Conservation (phyloP, 768 basidiomycete species). For the Collybia nuda region DNA sequence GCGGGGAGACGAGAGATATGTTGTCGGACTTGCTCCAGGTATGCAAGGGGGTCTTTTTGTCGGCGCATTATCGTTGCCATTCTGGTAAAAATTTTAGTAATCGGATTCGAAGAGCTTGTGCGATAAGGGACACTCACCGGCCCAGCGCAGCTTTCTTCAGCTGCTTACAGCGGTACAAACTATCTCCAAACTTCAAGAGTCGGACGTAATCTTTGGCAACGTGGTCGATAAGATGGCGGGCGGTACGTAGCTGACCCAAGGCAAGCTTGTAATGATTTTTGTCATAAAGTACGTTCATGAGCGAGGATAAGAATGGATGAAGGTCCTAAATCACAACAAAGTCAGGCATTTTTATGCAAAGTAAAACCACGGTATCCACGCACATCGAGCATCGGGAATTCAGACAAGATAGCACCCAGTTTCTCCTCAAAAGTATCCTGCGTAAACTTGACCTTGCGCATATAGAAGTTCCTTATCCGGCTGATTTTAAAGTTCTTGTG, state of each 20-base stretch:
- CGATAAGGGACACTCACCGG: conserved; percentile 55
- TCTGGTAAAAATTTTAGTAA: conserved; percentile 32
- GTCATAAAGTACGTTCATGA: conserved; percentile 99
- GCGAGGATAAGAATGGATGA: conserved; percentile 92
- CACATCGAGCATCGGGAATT: conserved; percentile 98
- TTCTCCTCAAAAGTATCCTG: conserved; percentile 98
- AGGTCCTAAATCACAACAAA: conserved; percentile 53
- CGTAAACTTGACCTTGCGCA: conserved; percentile 99
- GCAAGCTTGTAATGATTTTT: conserved; percentile 99
- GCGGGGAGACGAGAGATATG: conserved; percentile 98
- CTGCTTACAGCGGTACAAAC: conserved; percentile 97
- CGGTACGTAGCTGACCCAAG: conserved; percentile 93
- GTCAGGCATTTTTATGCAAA: conserved; percentile 23
- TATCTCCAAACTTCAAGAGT: conserved; percentile 96
- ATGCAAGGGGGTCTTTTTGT: conserved; percentile 97
- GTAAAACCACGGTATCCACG: conserved; percentile 27
- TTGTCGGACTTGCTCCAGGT: conserved; percentile 98
- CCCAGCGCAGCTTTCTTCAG: conserved; percentile 96
- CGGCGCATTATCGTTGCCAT: conserved; percentile 99
- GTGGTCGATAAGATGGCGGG: conserved; percentile 93
- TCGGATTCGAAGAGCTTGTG: neutral
- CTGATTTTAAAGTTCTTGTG: conserved; percentile 99
- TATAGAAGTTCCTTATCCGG: conserved; percentile 96
- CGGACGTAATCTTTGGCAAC: conserved; percentile 97
- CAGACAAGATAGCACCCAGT: conserved; percentile 86